phyloP scores from a whole-genome alignment of 257 asterid species.

The Nyctanthes arbortristis region DNA sequence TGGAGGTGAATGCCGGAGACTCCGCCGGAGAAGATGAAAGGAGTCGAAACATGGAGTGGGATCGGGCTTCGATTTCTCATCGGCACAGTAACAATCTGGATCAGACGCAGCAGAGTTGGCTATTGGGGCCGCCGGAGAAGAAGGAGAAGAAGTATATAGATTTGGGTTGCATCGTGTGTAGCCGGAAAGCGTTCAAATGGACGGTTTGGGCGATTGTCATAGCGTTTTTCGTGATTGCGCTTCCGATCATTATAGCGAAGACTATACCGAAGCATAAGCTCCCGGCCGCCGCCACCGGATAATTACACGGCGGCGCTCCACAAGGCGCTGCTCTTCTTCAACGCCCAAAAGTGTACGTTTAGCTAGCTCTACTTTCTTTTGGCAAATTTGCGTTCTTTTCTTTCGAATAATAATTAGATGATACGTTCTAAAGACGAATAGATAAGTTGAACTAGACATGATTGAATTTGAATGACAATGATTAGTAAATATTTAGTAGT shows the following conservation, averaged over 20 bases:
- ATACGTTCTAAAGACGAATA: too few species aligned
- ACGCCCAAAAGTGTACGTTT: constrained; percentile 94
- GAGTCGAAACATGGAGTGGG: constrained; percentile 60
- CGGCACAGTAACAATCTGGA: constrained; percentile 48
- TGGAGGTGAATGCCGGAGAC: constrained; percentile 58
- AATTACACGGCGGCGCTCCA: constrained; percentile 66
- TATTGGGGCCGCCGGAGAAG: constrained; percentile 65
- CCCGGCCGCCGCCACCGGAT: constrained; percentile 57
- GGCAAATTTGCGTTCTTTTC: not conserved
- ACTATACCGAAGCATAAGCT: constrained; percentile 46
- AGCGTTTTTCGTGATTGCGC: constrained; percentile 55
- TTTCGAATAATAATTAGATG: too few species aligned
- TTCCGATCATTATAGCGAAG: constrained; percentile 57
- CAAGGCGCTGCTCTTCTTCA: constrained; percentile 80
- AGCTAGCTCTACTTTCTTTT: not conserved
- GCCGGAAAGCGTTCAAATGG: constrained; percentile 61
- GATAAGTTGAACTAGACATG: too few species aligned
- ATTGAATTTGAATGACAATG: too few species aligned
- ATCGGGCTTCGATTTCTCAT: constrained; percentile 53
- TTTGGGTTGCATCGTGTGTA: constrained; percentile 69
- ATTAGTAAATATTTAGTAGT: too few species aligned
- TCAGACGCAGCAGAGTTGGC: constrained; percentile 91
- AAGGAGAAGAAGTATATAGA: constrained; percentile 78
- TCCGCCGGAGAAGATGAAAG: constrained; percentile 50
- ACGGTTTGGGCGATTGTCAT: constrained; percentile 27